Percentiles rank a stretch among this genome's conserved stretches.
phyloP scores from a whole-genome alignment of 2,329 filamentous ascomycete species.

The Colletotrichum horii region DNA sequence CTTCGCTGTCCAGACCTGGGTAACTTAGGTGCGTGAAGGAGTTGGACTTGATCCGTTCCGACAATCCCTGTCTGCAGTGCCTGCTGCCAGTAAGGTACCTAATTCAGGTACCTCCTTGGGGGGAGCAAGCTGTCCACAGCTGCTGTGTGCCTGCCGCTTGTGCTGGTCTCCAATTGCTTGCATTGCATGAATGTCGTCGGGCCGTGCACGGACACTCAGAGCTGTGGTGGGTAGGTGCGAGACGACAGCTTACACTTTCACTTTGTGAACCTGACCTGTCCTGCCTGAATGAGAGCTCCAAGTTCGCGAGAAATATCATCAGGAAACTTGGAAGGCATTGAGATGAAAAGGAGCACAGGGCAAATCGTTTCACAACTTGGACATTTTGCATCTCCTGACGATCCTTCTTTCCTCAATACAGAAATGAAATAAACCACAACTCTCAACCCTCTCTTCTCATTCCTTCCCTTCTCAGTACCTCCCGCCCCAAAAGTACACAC shows the following conservation, averaged over 20 bases:
- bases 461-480: neutral
- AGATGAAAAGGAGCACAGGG: conserved; percentile 18
- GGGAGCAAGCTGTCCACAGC: neutral
- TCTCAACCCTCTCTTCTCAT: neutral
- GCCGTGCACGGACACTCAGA: conserved; percentile 10
- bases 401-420: neutral
- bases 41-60: conserved; percentile 12
- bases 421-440: neutral
- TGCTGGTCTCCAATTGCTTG: neutral
- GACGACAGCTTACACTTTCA: conserved; percentile 20
- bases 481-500: neutral
- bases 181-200: neutral
- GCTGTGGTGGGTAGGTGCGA: conserved; percentile 13
- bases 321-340: neutral
- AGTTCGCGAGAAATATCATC: neutral
- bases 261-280: neutral
- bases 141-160: neutral
- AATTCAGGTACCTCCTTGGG: neutral
- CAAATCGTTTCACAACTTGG: conserved; percentile 18
- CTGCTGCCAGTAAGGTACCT: neutral
- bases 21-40: conserved; percentile 22
- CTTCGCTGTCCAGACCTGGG: conserved; percentile 13
- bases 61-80: neutral
- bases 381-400: neutral
- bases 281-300: neutral